phyloP scores from a whole-genome alignment of 495 filamentous ascomycete species.

The Penicillium turbatum region DNA sequence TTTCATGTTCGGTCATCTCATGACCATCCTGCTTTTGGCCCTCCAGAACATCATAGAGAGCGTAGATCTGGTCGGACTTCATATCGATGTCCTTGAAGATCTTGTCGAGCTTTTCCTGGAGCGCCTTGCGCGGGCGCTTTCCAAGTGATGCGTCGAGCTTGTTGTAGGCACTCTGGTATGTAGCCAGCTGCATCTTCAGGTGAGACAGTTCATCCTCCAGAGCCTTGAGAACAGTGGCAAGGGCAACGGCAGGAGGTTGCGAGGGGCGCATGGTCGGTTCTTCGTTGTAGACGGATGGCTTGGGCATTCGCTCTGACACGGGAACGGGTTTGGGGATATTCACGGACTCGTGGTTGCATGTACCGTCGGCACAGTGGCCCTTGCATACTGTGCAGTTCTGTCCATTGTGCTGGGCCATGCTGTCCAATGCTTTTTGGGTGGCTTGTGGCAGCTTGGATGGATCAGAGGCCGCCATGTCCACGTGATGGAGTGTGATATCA shows the following conservation, averaged over 20 bases:
- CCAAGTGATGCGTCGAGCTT: conserved; percentile 63
- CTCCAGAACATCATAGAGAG: conserved; percentile 85
- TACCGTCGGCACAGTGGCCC: conserved; percentile 41
- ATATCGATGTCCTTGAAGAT: conserved; percentile 63
- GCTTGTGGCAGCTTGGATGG: conserved; percentile 39
- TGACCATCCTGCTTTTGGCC: conserved; percentile 64
- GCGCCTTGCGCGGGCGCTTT: conserved; percentile 61
- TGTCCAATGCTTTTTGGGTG: conserved; percentile 56
- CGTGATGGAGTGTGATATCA: conserved; percentile 57
- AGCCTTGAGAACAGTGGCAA: conserved; percentile 74
- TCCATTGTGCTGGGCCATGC: conserved; percentile 58
- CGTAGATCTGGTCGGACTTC: conserved; percentile 85
- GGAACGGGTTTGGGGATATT: conserved; percentile 64
- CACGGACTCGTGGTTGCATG: conserved; percentile 48
- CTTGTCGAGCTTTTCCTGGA: conserved; percentile 61
- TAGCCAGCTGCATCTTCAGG: conserved; percentile 62
- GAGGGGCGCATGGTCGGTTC: conserved; percentile 76
- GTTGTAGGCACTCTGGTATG: conserved; percentile 58
- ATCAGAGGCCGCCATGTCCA: conserved; percentile 31
- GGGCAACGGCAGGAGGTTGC: conserved; percentile 66
- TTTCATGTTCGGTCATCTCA: conserved; percentile 60
- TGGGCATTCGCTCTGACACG: conserved; percentile 61
- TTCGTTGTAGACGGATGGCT: conserved; percentile 50
- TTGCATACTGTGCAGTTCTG: conserved; percentile 72
- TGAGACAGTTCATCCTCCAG: conserved; percentile 81